Evolutionary conservation across 2,329 filamentous ascomycete genomes (phyloP), one percentile per base, ranked within the genome.

Genomic region (Cytospora leucostoma): DNA sequence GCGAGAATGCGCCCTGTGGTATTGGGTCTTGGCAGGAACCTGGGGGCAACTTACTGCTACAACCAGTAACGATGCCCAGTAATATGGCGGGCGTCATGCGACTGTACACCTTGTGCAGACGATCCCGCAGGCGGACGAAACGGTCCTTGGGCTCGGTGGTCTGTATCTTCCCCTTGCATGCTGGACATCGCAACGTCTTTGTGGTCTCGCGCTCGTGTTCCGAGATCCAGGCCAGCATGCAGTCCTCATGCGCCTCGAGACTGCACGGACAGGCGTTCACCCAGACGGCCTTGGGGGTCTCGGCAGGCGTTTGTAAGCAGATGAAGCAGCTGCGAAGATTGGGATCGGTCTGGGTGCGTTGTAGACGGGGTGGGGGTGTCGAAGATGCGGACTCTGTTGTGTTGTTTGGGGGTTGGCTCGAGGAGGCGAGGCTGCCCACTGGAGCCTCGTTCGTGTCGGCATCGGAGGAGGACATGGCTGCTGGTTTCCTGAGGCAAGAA

Each of bases 181-280:
- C 91, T 2, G 94, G 94, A 73, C 95, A 99, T 60, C 85, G 79
- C 67, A 97, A 86, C 66, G 88, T 87, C 61, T 86, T 85, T 74
- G 80, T 74, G 77, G 78, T 82, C 1, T 84, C 84, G 27, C 84
- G 80, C 76, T 97, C 93, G 72, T 92, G 86, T 72, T 97, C 92
- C n/a, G 91, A 89, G 19, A 98, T 89, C 93, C 93, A 99, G 71
- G 92, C 90, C 47, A 98, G 82, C 68, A 98, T 83, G 74, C 93
- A 97, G 65, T 87, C 85, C 74, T 98, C 93, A 74, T 99, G 95
- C 1, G 93, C 95, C 62, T 91, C 91, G 47, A 99, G 82, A 13
- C 91, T 93, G 76, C 95, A 99, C 0, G 89, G 90, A 74, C 95
- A 99, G 1, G 95, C 93, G 61, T 90, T 91, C 52, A 92, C 88